Base-by-base conservation (phyloP, 176 grass and related monocot species). In the Echinochloa phyllopogon region DNA sequence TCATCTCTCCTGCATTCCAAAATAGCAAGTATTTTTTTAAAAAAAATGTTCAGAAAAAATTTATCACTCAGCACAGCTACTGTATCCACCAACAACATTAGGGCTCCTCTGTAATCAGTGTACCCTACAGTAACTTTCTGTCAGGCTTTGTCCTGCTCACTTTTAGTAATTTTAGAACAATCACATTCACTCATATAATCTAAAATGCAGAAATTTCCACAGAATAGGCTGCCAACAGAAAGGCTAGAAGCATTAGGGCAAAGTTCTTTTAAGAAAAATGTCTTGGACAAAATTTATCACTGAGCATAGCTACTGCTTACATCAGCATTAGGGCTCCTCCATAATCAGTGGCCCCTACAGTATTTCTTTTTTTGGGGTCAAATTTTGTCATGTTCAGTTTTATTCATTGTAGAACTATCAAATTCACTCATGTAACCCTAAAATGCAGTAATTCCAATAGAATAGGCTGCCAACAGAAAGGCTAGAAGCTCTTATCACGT, bases 1-100 rank as follows among this genome's bases (percentile, higher is more conserved):
- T 93, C 94, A 99, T 99, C 87, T 99, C 96, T 33, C 96, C 96
- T 96, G 90, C 80, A 84, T 70, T 79, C 13, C 51, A 65, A 62
- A 64, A 84, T 60, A 65, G 2, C 1, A 65, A 41, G 86, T 41
- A 11, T 37, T 65, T 29, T 50, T 62, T 74, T 50, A 73, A 20
- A 69, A 51, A 17, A 20, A 79, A 66, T 58, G 3, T 76, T 72
- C 37, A 40, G 53, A 6, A 38, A 29, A 74, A 45, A n/a, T n/a
- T 16, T 65, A 53, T 24, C 9, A 41, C 47, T 53, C 9, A 6
- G 37, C 1, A 1, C 38, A 52, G 10, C 12, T 36, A 43, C n/a
- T 47, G 17, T 17, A 59, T 62, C n/a, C 42, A 62, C 18, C 33
- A 61, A 38, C 50, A 39, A 38, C 50, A 39, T 27, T 69, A 45